Evolutionary conservation across 1,284 basidiomycete species (phyloP), one percentile per base, ranked within the genome.

Genomic region (Sparassis latifolia): DNA sequence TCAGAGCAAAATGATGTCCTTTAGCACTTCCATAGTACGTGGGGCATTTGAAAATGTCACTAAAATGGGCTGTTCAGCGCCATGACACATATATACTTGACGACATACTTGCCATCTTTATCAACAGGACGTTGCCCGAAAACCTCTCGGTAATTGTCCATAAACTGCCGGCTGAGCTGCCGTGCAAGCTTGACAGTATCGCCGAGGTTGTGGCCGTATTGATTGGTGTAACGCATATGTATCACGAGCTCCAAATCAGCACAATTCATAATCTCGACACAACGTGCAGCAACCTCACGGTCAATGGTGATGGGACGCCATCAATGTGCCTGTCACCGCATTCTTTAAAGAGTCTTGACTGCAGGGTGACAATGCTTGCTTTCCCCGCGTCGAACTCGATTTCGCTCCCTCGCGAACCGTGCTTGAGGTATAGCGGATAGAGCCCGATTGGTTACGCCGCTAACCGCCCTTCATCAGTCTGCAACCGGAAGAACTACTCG

Each of bases 11-110:
- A 99, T 94, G 59, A 98, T 93, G 42, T 97, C 96, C 71, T 92
- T 93, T 44, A 80, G 84, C 12, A 86, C 92, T 60, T 99, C 87
- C 67, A 95, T 91, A 28, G 95, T 98, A 64, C 89, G 85, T 43
- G 96, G 96, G 5, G 96, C 97, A 37, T 96, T 99, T 5, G 97
- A 97, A 82, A 97, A 96, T 6, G 95, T 97, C 33, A 98, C 94
- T 93, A 47, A 12, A 40, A 52, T 33, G 2, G 47, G 42, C 33
- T 48, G 54, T 51, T 45, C 58, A 51, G 43, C 31, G 40, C 5
- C 40, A 45, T 12, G 27, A 40, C 20, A 20, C 20, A 20, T 20
- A 20, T 20, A 20, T 20, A 20, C 20, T 20, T 20, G 20, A 3
- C 9, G 33, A 1, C 39, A 42, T 38, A 55, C 84, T 58, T 63